Percentiles rank a stretch among this genome's conserved stretches.
Conservation (phyloP, 805 yeast species). For the Saccharomyces paradoxus region DNA sequence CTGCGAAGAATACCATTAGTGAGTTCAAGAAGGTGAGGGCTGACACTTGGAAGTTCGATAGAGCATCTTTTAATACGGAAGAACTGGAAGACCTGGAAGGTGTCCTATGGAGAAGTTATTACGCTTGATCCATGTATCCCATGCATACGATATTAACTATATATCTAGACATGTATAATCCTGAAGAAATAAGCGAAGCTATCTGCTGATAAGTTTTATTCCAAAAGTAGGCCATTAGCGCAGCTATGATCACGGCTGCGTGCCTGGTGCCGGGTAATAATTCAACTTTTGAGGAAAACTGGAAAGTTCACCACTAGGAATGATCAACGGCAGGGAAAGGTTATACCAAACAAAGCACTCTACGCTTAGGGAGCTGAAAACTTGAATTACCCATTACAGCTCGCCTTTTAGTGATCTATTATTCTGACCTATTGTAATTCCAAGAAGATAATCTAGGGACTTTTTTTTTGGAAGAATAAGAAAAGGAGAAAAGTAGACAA, state of each 20-base stretch:
- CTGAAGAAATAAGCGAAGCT: background rate
- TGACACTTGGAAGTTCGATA: conserved; percentile 93
- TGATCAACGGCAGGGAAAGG: background rate
- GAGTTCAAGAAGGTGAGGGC: conserved; percentile 86
- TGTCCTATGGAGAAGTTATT: conserved; percentile 85
- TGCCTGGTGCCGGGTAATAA: background rate
- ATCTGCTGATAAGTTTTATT: background rate
- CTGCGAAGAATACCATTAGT: conserved; percentile 75
- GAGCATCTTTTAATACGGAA: conserved; percentile 60
- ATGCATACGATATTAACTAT: background rate
- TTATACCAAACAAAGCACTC: background rate
- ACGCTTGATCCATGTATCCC: conserved; percentile 41
- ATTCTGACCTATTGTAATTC: background rate
- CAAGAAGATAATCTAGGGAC: background rate
- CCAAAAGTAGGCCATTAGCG: background rate
- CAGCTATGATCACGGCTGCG: background rate
- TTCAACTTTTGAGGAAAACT: background rate
- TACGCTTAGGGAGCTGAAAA: background rate
- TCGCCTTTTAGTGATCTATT: background rate
- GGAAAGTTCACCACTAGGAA: background rate
- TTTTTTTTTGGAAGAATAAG: background rate
- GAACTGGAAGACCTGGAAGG: conserved; percentile 91
- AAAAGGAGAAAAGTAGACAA: background rate
- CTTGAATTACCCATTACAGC: background rate
- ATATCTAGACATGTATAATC: background rate